phyloP scores from a whole-genome alignment of 1,284 basidiomycete genomes.

The Cerioporus squamosus region DNA sequence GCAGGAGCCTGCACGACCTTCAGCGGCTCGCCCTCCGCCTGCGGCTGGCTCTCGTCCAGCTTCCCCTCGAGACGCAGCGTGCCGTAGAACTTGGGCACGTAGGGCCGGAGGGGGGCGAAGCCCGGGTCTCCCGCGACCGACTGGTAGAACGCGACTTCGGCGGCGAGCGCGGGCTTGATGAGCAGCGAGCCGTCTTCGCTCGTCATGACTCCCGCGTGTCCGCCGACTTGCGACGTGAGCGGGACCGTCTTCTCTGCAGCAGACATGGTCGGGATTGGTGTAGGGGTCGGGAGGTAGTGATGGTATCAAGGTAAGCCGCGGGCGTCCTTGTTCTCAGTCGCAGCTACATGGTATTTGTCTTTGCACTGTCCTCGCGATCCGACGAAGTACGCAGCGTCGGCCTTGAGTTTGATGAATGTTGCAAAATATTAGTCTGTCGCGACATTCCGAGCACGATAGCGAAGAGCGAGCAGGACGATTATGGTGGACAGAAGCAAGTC shows the following conservation, averaged over 20 bases:
- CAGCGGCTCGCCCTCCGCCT: conserved; percentile 22
- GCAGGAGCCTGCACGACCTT: conserved; percentile 33
- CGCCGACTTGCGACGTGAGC: conserved; percentile 80
- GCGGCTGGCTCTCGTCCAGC: conserved; percentile 38
- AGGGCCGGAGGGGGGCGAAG: conserved; percentile 53
- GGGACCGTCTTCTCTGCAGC: conserved; percentile 20
- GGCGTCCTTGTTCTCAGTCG: neutral
- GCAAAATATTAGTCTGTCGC: too few species aligned
- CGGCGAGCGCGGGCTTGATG: conserved; percentile 80
- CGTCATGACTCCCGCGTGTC: conserved; percentile 79
- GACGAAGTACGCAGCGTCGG: too few species aligned
- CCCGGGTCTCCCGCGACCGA: conserved; percentile 48
- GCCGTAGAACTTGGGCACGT: conserved; percentile 78
- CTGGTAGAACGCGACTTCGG: conserved; percentile 86
- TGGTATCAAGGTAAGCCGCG: conserved; percentile 18
- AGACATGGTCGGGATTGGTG: conserved; percentile 5
- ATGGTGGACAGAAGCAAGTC: neutral
- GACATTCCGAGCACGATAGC: too few species aligned
- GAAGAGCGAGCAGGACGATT: neutral
- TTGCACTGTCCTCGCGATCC: too few species aligned
- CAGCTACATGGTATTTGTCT: too few species aligned
- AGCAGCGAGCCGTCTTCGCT: conserved; percentile 80
- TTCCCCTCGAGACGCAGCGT: conserved; percentile 72
- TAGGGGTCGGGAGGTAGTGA: conserved; percentile 8
- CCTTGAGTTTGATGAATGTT: too few species aligned